Evolutionary conservation across 148 eudicot genomes (phyloP), one percentile per base, ranked within the genome.

Genomic region (Chenopodium suecicum): DNA sequence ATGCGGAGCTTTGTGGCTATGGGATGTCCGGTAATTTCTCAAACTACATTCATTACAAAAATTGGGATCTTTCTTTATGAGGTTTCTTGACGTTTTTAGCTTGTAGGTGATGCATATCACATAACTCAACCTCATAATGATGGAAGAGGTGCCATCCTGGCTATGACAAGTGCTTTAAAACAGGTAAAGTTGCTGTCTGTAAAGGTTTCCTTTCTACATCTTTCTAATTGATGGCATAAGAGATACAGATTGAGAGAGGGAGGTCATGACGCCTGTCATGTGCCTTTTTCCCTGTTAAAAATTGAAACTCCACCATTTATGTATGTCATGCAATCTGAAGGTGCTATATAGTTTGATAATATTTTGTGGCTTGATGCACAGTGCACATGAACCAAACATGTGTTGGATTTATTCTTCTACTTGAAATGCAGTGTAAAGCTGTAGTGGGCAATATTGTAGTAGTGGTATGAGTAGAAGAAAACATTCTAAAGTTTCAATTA

Each of bases 131-230:
- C 99, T 74, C 95, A 95, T 84, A 80, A 64, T 79, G 94, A 92
- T 85, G 99, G 98, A 85, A 91, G 94, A 88, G 99, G 99, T 78
- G 99, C 99, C 72, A 84, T 88, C 79, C 88, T 95, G 89, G 99
- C 99, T 81, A 95, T 95, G 99, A 88, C 84, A 46, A 93, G 91
- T 83, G 94, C 99, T 84, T 75, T 95, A 70, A 89, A 89, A 81
- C 99, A 95, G 98, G 98, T 93, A 79, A 37, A 31, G 20, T 20
- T 67, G 31, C 54, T 64, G 74, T 67, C 74, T 20, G 29, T 73
- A 46, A n/a, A 17, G 65, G 31, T 65, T 63, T 46, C 11, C 37
- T 56, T 80, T 73, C 31, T 60, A 62, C 9, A 41, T 27, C 27
- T 10, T 7, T 60, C 34, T 54, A 31, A 7, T 3, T 34, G 44